phyloP scores from a whole-genome alignment of 2,329 filamentous ascomycete genomes.

The Curvularia spicifera region DNA sequence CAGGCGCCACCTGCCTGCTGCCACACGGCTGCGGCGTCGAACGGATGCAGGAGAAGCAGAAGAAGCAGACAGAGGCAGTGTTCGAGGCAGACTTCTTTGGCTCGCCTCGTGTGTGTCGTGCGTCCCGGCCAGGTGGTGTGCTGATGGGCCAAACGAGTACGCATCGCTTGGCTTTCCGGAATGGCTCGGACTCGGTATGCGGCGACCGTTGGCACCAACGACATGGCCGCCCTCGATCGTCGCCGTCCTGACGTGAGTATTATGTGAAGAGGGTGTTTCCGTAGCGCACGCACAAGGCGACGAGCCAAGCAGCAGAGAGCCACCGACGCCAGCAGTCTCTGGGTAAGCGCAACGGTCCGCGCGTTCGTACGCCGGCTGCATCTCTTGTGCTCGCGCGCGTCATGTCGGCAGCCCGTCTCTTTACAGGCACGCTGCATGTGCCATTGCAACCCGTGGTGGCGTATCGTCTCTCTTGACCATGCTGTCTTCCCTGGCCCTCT shows the following conservation, averaged over 20 bases:
- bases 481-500: conserved; percentile 27
- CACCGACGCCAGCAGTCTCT: conserved; percentile 23
- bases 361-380: conserved; percentile 9
- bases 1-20: background rate
- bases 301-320: conserved; percentile 29
- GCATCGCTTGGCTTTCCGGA: background rate
- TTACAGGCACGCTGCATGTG: conserved; percentile 29
- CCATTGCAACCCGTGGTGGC: conserved; percentile 1
- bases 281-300: conserved; percentile 1
- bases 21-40: background rate
- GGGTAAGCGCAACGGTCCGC: conserved; percentile 19
- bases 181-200: background rate
- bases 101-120: background rate
- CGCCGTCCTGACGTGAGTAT: background rate
- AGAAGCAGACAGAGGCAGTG: background rate
- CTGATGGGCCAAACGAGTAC: background rate
- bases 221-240: background rate
- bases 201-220: background rate
- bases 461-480: conserved; percentile 22
- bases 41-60: conserved; percentile 23
- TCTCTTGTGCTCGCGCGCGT: conserved; percentile 21
- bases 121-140: background rate
- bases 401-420: conserved; percentile 26
- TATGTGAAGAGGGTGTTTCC: background rate
- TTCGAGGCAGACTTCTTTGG: too few species aligned